Evolutionary conservation across 208 protist genomes (phyloP), one percentile per base, ranked within the genome.

Genomic region (Trypanosomatidae sp.): DNA sequence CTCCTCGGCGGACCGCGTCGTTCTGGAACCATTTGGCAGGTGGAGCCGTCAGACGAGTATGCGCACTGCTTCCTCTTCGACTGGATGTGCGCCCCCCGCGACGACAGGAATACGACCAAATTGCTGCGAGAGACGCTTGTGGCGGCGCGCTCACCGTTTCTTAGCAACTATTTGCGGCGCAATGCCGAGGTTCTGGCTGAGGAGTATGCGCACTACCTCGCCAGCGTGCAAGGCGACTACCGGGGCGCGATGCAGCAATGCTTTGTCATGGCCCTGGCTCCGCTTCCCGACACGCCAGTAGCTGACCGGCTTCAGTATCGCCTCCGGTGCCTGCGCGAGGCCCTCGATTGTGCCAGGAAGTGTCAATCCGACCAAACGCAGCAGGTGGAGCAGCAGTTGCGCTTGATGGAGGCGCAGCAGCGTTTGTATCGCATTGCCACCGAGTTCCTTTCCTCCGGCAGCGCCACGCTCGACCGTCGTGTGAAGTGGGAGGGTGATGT

Each of bases 21-120:
- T 36, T 93, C 93, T 19, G 93, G 93, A 5, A 87, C 81, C n/a
- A 93, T 97, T 50, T 97, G 93, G 93, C 80, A 85, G 46, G 69
- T 95, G 30, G 93, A 97, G 76, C 87, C 91, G 36, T 77, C 74
- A n/a, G 93, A 97, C 60, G 88, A 95, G 80, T 81, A 94, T 65
- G 82, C 91, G 17, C 93, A 97, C 76, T 92, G 84, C 72, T 91
- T 89, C 62, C 79, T 97, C 46, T 93, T 97, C 70, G 91, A 93
- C 71, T 97, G 91, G 88, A 77, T 97, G 58, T 84, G 77, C 50
- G 77, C 84, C 13, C 90, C 88, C 0, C 89, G 93, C 25, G 81
- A 91, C 6, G 90, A 95, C 74, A 41, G 62, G 7, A 74, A 67
- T 17, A 85, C 91, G 15, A 71, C 77, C 39, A 74, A 79, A 58